These are phyloP conservation scores for Nitzschia sp. DNA, from an alignment of 108 stramenopile genomes.

Conservation along the genomic window DNA sequence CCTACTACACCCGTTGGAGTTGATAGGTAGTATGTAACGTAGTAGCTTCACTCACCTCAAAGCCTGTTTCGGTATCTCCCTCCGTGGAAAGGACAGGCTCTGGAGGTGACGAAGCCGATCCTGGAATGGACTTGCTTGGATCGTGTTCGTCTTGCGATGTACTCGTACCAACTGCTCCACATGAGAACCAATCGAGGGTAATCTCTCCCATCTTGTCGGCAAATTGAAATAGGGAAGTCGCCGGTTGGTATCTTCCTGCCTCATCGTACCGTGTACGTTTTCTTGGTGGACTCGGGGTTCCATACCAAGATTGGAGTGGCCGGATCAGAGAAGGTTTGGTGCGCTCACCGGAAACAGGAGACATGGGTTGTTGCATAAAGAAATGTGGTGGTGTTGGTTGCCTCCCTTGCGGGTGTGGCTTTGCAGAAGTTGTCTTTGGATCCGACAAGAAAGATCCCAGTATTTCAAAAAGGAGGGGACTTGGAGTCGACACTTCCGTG, in stretches of 20 bases:
- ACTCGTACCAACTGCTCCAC: background rate
- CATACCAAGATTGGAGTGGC: background rate
- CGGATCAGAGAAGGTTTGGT: background rate
- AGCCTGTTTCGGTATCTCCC: background rate
- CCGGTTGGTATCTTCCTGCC: background rate
- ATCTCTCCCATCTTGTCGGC: conserved; percentile 5
- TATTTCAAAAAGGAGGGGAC: no score
- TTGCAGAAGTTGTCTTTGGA: no score
- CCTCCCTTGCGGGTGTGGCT: no score
- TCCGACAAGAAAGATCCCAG: no score
- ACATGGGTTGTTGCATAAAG: background rate
- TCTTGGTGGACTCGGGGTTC: background rate
- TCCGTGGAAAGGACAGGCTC: background rate
- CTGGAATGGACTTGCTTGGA: no score
- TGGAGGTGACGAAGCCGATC: background rate
- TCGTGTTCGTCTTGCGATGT: no score
- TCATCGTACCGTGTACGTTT: background rate
- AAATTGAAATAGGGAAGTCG: background rate
- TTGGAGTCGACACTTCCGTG: no score
- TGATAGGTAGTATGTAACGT: background rate
- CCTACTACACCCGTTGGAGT: conserved; percentile 5
- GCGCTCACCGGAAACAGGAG: background rate
- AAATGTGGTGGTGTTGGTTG: background rate
- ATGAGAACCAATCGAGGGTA: conserved; percentile 11
- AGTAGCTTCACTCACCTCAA: background rate